These are phyloP conservation scores for Sporothrix curviconia DNA, from an alignment of 2,329 filamentous ascomycete species.

Conservation along the genomic window DNA sequence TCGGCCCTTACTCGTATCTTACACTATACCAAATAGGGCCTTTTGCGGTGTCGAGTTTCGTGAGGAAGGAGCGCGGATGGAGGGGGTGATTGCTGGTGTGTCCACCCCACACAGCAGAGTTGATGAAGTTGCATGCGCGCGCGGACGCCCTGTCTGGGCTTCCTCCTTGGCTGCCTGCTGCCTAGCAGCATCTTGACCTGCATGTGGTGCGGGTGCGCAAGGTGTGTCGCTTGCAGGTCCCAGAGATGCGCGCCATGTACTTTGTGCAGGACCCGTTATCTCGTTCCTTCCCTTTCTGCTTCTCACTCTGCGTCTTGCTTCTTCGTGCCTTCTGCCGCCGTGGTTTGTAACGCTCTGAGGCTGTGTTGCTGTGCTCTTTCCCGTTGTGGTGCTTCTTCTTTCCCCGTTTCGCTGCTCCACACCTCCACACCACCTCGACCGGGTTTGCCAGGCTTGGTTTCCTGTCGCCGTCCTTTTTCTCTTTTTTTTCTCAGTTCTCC, in stretches of 20 bases:
- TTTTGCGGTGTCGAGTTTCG: neutral
- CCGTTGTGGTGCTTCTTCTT: neutral
- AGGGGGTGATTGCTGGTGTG: neutral
- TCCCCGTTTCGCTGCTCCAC: neutral
- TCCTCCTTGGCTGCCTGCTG: neutral
- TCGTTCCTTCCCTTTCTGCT: neutral
- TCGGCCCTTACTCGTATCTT: neutral
- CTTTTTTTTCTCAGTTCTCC: neutral
- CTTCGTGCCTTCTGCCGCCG: neutral
- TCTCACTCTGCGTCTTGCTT: too few relatives aligned
- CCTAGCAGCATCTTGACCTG: neutral
- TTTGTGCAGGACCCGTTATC: too few relatives aligned
- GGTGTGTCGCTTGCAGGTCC: neutral
- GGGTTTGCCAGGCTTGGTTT: neutral
- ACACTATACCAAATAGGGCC: neutral
- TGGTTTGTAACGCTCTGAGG: neutral
- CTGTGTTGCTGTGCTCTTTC: too few relatives aligned
- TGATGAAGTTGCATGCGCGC: neutral
- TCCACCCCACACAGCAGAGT: neutral
- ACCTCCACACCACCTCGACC: constrained; percentile 1
- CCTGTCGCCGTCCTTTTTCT: neutral
- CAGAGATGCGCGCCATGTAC: too few relatives aligned
- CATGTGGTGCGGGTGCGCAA: neutral
- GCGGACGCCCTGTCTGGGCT: neutral
- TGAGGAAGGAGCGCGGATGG: neutral